Percentiles rank a stretch among this genome's conserved stretches.
phyloP scores from a whole-genome alignment of 176 grass and related monocot species.

The Triticum timopheevii region DNA sequence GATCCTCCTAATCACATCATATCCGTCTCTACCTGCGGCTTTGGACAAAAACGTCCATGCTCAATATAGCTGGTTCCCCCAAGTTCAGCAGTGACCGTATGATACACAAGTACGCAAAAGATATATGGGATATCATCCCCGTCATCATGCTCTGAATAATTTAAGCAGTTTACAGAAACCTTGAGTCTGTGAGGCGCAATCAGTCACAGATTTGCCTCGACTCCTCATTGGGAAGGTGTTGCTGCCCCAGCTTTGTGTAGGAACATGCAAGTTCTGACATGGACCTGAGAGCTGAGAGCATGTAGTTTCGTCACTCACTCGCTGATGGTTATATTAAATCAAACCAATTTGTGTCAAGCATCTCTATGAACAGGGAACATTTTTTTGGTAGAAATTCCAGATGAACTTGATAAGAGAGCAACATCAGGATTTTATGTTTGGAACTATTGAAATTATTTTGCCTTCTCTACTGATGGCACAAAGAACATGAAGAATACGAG shows the following conservation, averaged over 20 bases:
- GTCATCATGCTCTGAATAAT: constrained; percentile 40
- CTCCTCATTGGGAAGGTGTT: background rate
- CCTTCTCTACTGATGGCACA: too few relatives aligned
- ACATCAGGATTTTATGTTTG: too few relatives aligned
- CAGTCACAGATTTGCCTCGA: background rate
- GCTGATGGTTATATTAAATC: too few relatives aligned
- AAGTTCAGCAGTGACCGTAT: constrained; percentile 96
- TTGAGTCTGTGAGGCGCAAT: background rate
- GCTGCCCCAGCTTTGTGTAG: constrained; percentile 24
- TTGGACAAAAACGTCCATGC: constrained; percentile 40
- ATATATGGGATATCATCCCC: constrained; percentile 69
- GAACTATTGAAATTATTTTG: too few relatives aligned
- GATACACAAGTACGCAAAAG: constrained; percentile 84
- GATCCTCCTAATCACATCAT: too few relatives aligned
- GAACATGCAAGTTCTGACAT: constrained; percentile 1
- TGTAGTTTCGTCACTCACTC: background rate
- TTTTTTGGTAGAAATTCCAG: too few relatives aligned
- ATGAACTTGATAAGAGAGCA: too few relatives aligned
- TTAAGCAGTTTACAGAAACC: background rate
- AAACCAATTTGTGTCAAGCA: too few relatives aligned
- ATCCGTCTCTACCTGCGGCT: constrained; percentile 38
- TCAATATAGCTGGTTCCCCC: constrained; percentile 68
- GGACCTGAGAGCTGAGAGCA: background rate
- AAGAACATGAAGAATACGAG: too few relatives aligned
- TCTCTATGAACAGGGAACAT: too few relatives aligned